Evolutionary conservation across 2,329 filamentous ascomycete genomes (phyloP), one percentile per base, ranked within the genome.

Genomic region (Orbilia oligospora): DNA sequence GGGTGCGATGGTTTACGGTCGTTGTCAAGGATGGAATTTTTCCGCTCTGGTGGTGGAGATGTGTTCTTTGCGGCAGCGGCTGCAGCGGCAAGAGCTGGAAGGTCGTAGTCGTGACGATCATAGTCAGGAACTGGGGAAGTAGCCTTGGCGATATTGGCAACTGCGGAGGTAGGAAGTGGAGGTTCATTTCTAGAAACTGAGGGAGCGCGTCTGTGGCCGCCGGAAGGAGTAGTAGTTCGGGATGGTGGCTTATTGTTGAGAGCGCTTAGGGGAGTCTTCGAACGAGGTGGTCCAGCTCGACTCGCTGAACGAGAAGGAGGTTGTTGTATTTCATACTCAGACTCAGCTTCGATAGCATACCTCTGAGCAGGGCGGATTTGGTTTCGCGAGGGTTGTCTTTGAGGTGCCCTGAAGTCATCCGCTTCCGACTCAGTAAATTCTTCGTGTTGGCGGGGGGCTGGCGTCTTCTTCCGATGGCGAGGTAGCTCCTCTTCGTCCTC

Each of bases 21-120:
- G 30, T 38, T 78, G 20, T 78, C 68, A 14, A 79, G 76, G 41
- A 75, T 75, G 20, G 64, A 70, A 10, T 20, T 27, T 44, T 70
- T 70, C 24, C 67, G 55, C 3, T 76, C 72, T 36, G 64, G 76
- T 10, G 69, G 18, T 63, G 64, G 70, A 3, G 68, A 72, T 16
- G 63, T 22, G 30, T 46, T 55, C 30, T 78, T 78, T 41, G 69
- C 76, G 5, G 76, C 76, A 2, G 70, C 70, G 14, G 69, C 38
- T 14, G 72, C 72, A 3, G 48, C 48, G 1, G 76, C 76, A 18
- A 79, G 76, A n/a, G 76, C 69, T 58, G 69, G 76, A 41, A 79
- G 69, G 51, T 79, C 70, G 44, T 79, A 79, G 46, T 79, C 70
- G 16, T 79, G 76, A n/a, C 69, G 69, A 33, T 79, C 76, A 20